These are phyloP conservation scores for Candida pseudofarinosa DNA, from an alignment of 805 yeast species.

Conservation along the genomic window DNA sequence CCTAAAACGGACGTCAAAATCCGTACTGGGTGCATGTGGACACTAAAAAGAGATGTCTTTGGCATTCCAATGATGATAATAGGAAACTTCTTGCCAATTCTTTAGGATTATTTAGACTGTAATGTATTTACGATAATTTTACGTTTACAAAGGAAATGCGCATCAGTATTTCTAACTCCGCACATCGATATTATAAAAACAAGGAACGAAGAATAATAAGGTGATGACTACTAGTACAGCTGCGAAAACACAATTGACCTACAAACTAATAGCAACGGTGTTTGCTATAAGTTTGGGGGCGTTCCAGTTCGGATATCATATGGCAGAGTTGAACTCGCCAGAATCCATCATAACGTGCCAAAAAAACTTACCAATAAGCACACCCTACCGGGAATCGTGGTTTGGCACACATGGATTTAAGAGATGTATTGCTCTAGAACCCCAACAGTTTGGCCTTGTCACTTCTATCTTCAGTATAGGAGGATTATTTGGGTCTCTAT, in stretches of 20 bases:
- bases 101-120: conserved; percentile 20
- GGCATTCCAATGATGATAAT: conserved; percentile 97
- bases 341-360: conserved; percentile 63
- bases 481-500: conserved; percentile 70
- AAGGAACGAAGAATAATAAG: background rate
- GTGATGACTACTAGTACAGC: background rate
- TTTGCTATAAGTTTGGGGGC: conserved; percentile 70
- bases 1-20: conserved; percentile 50
- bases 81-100: conserved; percentile 85
- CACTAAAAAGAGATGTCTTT: conserved; percentile 89
- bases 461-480: conserved; percentile 83
- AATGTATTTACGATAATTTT: background rate
- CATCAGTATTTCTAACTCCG: background rate
- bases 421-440: conserved; percentile 56
- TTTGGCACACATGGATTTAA: conserved; percentile 36
- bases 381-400: conserved; percentile 33
- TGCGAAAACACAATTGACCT: conserved; percentile 15
- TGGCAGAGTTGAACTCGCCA: conserved; percentile 93
- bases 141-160: background rate
- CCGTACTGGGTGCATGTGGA: conserved; percentile 84
- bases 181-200: background rate
- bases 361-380: conserved; percentile 22
- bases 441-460: conserved; percentile 61
- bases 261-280: conserved; percentile 40
- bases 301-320: conserved; percentile 89